Evolutionary conservation across 306 rosid species (phyloP).

Genomic region (Prunus mume): DNA sequence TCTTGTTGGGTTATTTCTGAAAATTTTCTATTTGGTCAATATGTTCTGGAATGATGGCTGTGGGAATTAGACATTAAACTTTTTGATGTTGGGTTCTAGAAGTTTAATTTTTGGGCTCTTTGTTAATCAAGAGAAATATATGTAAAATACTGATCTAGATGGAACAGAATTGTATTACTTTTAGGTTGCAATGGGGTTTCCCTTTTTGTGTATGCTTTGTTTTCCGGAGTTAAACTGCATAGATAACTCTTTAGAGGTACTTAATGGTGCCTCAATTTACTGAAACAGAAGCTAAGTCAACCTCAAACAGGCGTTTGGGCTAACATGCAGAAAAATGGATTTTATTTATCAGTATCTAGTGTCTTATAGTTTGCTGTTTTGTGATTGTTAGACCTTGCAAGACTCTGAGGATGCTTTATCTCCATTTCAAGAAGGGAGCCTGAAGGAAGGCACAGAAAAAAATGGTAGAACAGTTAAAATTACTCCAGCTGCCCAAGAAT

Average conservation of each 20-base stretch:
- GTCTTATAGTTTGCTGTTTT: slow-evolving; percentile 13
- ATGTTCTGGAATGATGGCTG: background rate
- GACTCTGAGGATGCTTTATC: slow-evolving; percentile 68
- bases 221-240: background rate
- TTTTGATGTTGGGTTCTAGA: background rate
- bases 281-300: background rate
- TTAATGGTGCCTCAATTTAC: background rate
- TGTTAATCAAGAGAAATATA: background rate
- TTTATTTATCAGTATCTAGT: background rate
- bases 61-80: background rate
- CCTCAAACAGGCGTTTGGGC: background rate
- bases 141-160: background rate
- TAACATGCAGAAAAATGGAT: background rate
- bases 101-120: background rate
- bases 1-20: background rate
- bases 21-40: background rate
- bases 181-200: background rate
- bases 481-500: slow-evolving; percentile 55
- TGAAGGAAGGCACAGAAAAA: slow-evolving; percentile 33
- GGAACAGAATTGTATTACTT: background rate
- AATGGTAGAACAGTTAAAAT: slow-evolving; percentile 43
- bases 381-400: slow-evolving; percentile 72
- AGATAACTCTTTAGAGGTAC: background rate
- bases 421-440: slow-evolving; percentile 49
- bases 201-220: background rate